Percentiles rank a stretch among this genome's conserved stretches.
phyloP scores from a whole-genome alignment of 1,139 yeast genomes.

The Pichia sp. region DNA sequence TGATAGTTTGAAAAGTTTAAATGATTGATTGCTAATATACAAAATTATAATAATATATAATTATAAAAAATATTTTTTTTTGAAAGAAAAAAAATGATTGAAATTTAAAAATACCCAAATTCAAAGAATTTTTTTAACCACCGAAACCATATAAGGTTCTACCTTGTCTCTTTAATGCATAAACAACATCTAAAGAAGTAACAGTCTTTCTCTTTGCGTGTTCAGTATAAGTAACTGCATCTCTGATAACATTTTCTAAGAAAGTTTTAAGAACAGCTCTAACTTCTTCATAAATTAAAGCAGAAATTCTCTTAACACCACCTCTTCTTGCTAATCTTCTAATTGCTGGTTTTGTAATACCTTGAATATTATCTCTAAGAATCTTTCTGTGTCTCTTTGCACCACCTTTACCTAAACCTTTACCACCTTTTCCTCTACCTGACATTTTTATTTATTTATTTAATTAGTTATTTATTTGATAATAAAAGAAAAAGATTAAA shows the following conservation, averaged over 20 bases:
- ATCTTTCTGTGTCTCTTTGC: slow-evolving; percentile 99
- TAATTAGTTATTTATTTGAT: slow-evolving; percentile 8
- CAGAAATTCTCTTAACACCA: slow-evolving; percentile 99
- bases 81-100: too few relatives aligned
- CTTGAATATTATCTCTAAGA: slow-evolving; percentile 98
- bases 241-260: slow-evolving; percentile 96
- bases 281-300: slow-evolving; percentile 97
- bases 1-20: not conserved
- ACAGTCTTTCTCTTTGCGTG: slow-evolving; percentile 99
- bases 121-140: slow-evolving; percentile 55
- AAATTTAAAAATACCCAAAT: too few relatives aligned
- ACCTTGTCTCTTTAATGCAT: slow-evolving; percentile 99
- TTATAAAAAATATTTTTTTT: not conserved
- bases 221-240: slow-evolving; percentile 98
- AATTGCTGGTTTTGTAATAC: slow-evolving; percentile 99
- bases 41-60: not conserved
- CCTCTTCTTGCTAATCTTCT: slow-evolving; percentile 99
- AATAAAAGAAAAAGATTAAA: not conserved
- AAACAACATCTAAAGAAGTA: slow-evolving; percentile 96
- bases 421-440: slow-evolving; percentile 99
- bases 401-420: slow-evolving; percentile 99
- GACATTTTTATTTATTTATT: slow-evolving; percentile 53
- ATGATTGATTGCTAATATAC: slow-evolving; percentile 2
- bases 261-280: slow-evolving; percentile 94
- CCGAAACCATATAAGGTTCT: slow-evolving; percentile 99